Conservation (phyloP, 192 early-diverging fungal species). For the Coemansia asiatica region DNA sequence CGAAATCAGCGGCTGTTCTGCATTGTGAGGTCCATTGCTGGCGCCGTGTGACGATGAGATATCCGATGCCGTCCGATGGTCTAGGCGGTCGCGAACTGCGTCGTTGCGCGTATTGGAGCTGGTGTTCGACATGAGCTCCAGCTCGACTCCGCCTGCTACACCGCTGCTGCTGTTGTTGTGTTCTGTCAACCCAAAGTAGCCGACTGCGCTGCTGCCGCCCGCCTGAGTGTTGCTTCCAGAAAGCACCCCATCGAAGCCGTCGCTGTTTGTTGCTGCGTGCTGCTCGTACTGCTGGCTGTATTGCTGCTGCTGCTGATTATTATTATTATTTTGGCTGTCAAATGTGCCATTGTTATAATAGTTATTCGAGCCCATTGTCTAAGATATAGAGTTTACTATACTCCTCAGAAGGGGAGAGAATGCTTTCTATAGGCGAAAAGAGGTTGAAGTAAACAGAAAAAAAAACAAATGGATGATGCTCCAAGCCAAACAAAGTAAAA, state of each 20-base stretch:
- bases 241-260: slow-evolving; percentile 43
- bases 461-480: not conserved
- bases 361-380: slow-evolving; percentile 7
- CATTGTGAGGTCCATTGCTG: slow-evolving; percentile 12
- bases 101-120: slow-evolving; percentile 52
- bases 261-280: slow-evolving; percentile 10
- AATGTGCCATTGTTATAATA: slow-evolving; percentile 20
- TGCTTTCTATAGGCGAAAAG: not conserved
- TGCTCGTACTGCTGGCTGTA: slow-evolving; percentile 5
- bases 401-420: too few species aligned
- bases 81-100: slow-evolving; percentile 31
- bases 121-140: slow-evolving; percentile 46
- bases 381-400: not conserved
- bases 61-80: slow-evolving; percentile 48
- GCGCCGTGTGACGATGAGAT: slow-evolving; percentile 52
- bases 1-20: slow-evolving; percentile 44
- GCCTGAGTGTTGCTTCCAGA: not conserved
- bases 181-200: slow-evolving; percentile 25
- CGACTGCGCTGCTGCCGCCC: slow-evolving; percentile 15
- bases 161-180: slow-evolving; percentile 5
- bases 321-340: slow-evolving; percentile 5
- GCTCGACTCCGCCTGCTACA: slow-evolving; percentile 34
- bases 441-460: slow-evolving; percentile 5
- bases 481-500: not conserved
- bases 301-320: slow-evolving; percentile 1